Evolutionary conservation across 805 yeast species (phyloP).

Genomic region (Ogataea ramenticola): DNA sequence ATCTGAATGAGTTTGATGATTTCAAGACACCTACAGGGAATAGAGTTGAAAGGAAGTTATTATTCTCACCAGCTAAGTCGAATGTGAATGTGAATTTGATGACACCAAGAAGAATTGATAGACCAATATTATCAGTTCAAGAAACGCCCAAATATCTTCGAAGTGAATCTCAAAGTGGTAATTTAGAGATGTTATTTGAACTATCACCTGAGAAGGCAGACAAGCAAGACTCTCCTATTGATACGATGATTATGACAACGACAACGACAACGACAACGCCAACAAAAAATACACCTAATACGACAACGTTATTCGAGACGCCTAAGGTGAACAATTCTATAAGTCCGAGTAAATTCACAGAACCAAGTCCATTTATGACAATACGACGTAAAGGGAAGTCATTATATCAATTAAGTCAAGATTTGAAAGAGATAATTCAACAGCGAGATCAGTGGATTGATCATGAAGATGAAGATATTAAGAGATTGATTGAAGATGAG

Average conservation of each 20-base stretch:
- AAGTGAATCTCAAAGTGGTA: slow-evolving; percentile 1
- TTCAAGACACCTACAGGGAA: slow-evolving; percentile 24
- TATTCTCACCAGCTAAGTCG: slow-evolving; percentile 5
- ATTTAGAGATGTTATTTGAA: background rate
- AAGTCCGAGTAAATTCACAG: slow-evolving; percentile 14
- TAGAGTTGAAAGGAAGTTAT: slow-evolving; percentile 15
- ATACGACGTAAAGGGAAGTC: slow-evolving; percentile 19
- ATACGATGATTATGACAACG: background rate
- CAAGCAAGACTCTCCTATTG: background rate
- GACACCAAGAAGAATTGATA: too few relatives aligned
- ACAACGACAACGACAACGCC: background rate
- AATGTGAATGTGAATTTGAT: too few relatives aligned
- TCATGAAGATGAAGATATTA: slow-evolving; percentile 12
- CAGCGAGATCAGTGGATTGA: slow-evolving; percentile 12
- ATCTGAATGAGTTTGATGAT: slow-evolving; percentile 2
- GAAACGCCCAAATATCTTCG: slow-evolving; percentile 3
- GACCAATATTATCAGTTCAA: background rate
- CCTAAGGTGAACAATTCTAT: background rate
- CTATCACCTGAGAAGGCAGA: background rate
- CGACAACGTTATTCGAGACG: background rate
- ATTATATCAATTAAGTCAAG: slow-evolving; percentile 41
- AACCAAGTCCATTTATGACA: slow-evolving; percentile 24
- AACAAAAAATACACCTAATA: background rate
- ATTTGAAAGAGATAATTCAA: slow-evolving; percentile 30
- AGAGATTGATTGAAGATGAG: slow-evolving; percentile 9